Percentiles rank a stretch among this genome's conserved stretches.
Conservation (phyloP, 1,284 basidiomycete genomes). For the Leccinum pachyderme region DNA sequence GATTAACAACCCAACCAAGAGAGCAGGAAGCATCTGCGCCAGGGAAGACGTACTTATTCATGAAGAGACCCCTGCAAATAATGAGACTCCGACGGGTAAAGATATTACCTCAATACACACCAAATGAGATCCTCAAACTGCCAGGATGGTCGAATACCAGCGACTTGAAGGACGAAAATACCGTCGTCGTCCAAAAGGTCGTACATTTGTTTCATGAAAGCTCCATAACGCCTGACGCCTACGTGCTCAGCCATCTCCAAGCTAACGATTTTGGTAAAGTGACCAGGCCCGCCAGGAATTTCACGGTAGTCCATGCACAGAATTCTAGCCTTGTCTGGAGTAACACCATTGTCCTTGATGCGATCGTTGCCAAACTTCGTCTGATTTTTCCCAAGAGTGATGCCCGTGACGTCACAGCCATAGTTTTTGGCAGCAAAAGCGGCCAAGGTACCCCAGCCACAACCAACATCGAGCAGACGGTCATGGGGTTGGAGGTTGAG, state of each 20-base stretch:
- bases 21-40: conserved; percentile 96
- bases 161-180: conserved; percentile 93
- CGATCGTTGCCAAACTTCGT: conserved; percentile 90
- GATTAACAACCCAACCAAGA: conserved; percentile 90
- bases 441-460: conserved; percentile 96
- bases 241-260: conserved; percentile 99
- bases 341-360: conserved; percentile 79
- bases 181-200: conserved; percentile 94
- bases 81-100: conserved; percentile 5
- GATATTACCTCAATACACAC: conserved; percentile 37
- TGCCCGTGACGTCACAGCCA: conserved; percentile 91
- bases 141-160: conserved; percentile 91
- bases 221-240: conserved; percentile 88
- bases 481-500: conserved; percentile 84
- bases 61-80: conserved; percentile 71
- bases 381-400: conserved; percentile 91
- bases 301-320: conserved; percentile 96
- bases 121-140: conserved; percentile 98
- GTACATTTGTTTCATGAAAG: conserved; percentile 92
- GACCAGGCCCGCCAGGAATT: conserved; percentile 77
- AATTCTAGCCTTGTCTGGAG: conserved; percentile 81
- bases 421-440: conserved; percentile 98
- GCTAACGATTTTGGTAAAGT: conserved; percentile 93
- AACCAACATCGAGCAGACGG: conserved; percentile 90
- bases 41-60: conserved; percentile 98